A percentile compares a stretch with the other conserved stretches of the same genome.
These are phyloP conservation scores for Sporothrix brunneoviolacea DNA, from an alignment of 2,329 filamentous ascomycete species.

Conservation along the genomic window DNA sequence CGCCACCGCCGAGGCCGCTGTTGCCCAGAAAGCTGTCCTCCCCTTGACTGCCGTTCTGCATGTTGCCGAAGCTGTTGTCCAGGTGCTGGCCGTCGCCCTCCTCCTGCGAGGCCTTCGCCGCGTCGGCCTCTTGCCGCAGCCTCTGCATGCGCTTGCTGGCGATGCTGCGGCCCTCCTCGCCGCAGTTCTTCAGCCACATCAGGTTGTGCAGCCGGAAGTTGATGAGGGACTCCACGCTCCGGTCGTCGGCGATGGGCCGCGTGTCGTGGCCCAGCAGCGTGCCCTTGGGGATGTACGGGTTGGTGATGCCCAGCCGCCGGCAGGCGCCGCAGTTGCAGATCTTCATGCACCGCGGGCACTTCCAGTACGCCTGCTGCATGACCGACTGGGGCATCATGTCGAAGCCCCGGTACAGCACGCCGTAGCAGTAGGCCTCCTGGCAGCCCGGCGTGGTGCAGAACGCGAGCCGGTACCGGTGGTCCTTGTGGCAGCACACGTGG, in stretches of 20 bases:
- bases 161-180: slow-evolving; percentile 51
- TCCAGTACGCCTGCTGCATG: slow-evolving; percentile 76
- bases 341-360: slow-evolving; percentile 77
- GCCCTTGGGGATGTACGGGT: slow-evolving; percentile 77
- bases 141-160: slow-evolving; percentile 52
- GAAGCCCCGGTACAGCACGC: slow-evolving; percentile 84
- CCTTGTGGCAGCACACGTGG: slow-evolving; percentile 75
- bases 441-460: slow-evolving; percentile 67
- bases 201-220: slow-evolving; percentile 88
- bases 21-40: too few species aligned
- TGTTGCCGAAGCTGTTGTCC: neutral
- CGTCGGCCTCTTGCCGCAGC: slow-evolving; percentile 49
- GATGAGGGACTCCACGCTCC: slow-evolving; percentile 83
- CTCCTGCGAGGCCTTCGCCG: slow-evolving; percentile 46
- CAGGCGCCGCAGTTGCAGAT: slow-evolving; percentile 86
- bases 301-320: slow-evolving; percentile 57
- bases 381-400: slow-evolving; percentile 79
- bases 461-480: slow-evolving; percentile 79
- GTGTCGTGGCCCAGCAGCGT: slow-evolving; percentile 90
- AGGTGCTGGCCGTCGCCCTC: slow-evolving; percentile 16
- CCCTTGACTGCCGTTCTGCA: neutral
- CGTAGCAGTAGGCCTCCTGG: slow-evolving; percentile 77
- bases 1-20: neutral
- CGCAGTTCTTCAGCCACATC: slow-evolving; percentile 63
- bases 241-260: slow-evolving; percentile 77